Conservation (phyloP, 2,329 filamentous ascomycete genomes). For the Drechslera avenae region DNA sequence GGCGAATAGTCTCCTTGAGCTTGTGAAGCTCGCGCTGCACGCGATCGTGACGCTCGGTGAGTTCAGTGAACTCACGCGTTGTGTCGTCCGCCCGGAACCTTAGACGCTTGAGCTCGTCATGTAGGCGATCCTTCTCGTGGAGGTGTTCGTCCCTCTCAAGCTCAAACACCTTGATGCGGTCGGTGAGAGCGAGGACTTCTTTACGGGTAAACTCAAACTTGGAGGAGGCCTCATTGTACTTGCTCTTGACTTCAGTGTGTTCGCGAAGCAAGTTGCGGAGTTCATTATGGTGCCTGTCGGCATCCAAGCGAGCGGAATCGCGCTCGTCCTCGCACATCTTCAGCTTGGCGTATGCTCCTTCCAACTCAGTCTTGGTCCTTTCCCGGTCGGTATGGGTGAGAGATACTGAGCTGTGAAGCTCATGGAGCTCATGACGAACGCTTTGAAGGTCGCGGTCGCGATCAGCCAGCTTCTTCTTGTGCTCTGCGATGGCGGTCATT, state of each 20-base stretch:
- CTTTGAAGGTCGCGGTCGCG: constrained; percentile 27
- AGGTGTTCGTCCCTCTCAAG: constrained; percentile 31
- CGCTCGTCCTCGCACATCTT: constrained; percentile 27
- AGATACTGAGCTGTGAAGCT: constrained; percentile 16
- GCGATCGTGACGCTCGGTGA: constrained; percentile 30
- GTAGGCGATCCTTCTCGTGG: constrained; percentile 31
- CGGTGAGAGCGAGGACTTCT: constrained; percentile 24
- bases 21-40: constrained; percentile 29
- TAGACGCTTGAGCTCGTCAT: constrained; percentile 30
- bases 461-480: constrained; percentile 32
- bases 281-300: constrained; percentile 30
- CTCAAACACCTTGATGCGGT: constrained; percentile 32
- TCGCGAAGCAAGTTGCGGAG: constrained; percentile 27
- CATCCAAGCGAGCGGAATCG: constrained; percentile 26
- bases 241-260: constrained; percentile 35
- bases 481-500: constrained; percentile 24
- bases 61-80: constrained; percentile 27
- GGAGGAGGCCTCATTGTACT: constrained; percentile 19
- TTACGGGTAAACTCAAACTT: constrained; percentile 32
- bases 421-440: constrained; percentile 23
- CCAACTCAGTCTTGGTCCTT: constrained; percentile 24
- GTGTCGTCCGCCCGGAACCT: constrained; percentile 27
- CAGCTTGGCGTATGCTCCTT: constrained; percentile 22
- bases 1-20: constrained; percentile 27
- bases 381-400: constrained; percentile 21